phyloP scores from a whole-genome alignment of 1,284 basidiomycete species.

The Sutorius eximius region DNA sequence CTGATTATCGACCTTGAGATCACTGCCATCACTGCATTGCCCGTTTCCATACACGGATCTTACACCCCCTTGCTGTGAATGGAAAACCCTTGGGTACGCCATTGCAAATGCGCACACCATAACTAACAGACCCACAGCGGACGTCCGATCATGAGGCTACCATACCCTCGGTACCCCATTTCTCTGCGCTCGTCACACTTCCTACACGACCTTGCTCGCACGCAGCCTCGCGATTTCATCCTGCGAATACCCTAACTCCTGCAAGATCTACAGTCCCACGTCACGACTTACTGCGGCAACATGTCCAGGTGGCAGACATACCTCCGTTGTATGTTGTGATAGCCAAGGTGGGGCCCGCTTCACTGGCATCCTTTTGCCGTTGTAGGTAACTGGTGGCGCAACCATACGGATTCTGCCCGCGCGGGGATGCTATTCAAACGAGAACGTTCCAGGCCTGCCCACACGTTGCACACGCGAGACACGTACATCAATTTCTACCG shows the following conservation, averaged over 20 bases:
- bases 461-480: constrained; percentile 19
- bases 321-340: constrained; percentile 81
- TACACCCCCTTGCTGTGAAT: constrained; percentile 2
- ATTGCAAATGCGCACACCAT: constrained; percentile 33
- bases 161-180: constrained; percentile 24
- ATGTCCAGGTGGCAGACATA: constrained; percentile 32
- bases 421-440: constrained; percentile 58
- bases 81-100: constrained; percentile 22
- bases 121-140: constrained; percentile 33
- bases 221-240: constrained; percentile 57
- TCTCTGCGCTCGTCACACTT: constrained; percentile 18
- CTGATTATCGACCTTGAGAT: constrained; percentile 35
- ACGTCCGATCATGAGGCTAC: constrained; percentile 24
- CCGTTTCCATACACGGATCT: constrained; percentile 23
- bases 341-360: constrained; percentile 79
- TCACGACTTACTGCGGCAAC: constrained; percentile 4
- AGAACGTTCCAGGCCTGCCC: constrained; percentile 9
- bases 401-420: constrained; percentile 86
- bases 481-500: constrained; percentile 61
- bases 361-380: constrained; percentile 78
- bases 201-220: constrained; percentile 52
- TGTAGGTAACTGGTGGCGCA: constrained; percentile 85
- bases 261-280: constrained; percentile 50
- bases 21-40: constrained; percentile 21
- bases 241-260: constrained; percentile 66